Evolutionary conservation across 139 green algal species (phyloP).

Genomic region (Spirogloea muscicola): DNA sequence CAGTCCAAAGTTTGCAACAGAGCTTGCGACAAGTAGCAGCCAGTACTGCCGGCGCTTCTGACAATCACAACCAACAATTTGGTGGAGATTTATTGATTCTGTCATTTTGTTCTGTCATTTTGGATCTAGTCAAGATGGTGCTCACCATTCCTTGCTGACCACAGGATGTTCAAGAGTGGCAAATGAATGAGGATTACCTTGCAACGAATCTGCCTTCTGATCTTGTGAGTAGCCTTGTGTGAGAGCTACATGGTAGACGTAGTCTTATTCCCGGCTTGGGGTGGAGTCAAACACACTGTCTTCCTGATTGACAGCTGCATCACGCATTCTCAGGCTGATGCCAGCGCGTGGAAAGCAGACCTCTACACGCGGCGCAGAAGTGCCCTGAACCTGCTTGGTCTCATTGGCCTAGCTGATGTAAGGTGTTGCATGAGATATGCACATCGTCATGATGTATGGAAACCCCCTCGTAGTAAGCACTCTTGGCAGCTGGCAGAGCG

Average conservation of each 20-base stretch:
- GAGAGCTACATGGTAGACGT: not conserved
- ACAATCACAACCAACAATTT: too few relatives aligned
- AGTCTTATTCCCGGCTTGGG: not conserved
- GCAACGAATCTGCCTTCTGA: slow-evolving; percentile 3
- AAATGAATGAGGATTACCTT: slow-evolving; percentile 7
- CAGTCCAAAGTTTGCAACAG: too few relatives aligned
- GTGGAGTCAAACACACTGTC: not conserved
- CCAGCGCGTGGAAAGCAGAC: not conserved
- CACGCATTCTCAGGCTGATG: slow-evolving; percentile 8
- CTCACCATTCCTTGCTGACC: too few relatives aligned
- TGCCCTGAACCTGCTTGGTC: slow-evolving; percentile 10
- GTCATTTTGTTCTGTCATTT: too few relatives aligned
- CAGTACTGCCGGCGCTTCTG: too few relatives aligned
- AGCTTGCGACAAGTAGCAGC: too few relatives aligned
- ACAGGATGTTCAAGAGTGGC: slow-evolving; percentile 20
- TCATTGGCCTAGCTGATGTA: slow-evolving; percentile 19
- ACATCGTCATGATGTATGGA: not conserved
- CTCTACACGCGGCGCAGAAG: not conserved
- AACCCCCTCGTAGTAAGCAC: too few relatives aligned
- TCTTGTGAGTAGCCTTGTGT: not conserved
- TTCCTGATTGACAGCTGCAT: not conserved
- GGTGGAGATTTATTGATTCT: too few relatives aligned
- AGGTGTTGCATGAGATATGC: not conserved
- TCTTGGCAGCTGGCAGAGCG: too few relatives aligned
- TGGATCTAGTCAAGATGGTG: too few relatives aligned